phyloP scores from a whole-genome alignment of 139 green algal genomes.

The Deuterostichococcus epilithicus region DNA sequence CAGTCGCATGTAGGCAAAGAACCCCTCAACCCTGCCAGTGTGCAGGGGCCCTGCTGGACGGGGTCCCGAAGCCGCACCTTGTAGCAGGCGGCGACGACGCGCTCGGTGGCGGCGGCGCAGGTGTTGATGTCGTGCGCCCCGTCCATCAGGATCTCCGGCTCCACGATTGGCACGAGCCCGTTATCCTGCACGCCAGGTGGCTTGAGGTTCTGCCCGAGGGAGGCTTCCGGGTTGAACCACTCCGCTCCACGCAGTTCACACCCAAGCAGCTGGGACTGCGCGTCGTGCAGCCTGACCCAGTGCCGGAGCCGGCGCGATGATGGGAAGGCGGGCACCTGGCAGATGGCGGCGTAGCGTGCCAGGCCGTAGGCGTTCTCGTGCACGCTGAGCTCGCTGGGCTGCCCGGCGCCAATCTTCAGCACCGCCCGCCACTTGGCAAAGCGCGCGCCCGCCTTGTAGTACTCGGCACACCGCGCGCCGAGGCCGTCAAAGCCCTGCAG shows the following conservation, averaged over 20 bases:
- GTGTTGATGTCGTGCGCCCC: conserved; percentile 75
- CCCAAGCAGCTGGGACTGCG: too few species aligned
- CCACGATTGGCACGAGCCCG: conserved; percentile 91
- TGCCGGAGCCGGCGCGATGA: too few species aligned
- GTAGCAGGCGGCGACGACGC: conserved; percentile 45
- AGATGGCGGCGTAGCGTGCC: conserved; percentile 85
- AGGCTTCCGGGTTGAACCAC: too few species aligned
- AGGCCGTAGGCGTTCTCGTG: conserved; percentile 87
- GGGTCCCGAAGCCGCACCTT: conserved; percentile 26
- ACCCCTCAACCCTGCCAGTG: too few species aligned
- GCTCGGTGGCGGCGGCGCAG: conserved; percentile 44
- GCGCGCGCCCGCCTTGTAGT: conserved; percentile 64
- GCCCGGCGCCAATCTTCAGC: conserved; percentile 65
- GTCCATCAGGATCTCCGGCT: conserved; percentile 83
- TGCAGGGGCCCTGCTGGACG: too few species aligned
- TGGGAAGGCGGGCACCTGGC: too few species aligned
- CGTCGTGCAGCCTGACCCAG: too few species aligned
- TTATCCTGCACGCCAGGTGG: conserved; percentile 23
- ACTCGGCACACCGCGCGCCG: conserved; percentile 44
- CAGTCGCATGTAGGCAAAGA: too few species aligned
- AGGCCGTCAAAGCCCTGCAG: conserved; percentile 77
- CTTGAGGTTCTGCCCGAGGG: background rate
- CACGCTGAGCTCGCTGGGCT: conserved; percentile 66
- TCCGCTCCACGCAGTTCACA: background rate
- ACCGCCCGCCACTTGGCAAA: conserved; percentile 94